phyloP scores from a whole-genome alignment of 345 rosid species.

The Lenwebbia sp. region DNA sequence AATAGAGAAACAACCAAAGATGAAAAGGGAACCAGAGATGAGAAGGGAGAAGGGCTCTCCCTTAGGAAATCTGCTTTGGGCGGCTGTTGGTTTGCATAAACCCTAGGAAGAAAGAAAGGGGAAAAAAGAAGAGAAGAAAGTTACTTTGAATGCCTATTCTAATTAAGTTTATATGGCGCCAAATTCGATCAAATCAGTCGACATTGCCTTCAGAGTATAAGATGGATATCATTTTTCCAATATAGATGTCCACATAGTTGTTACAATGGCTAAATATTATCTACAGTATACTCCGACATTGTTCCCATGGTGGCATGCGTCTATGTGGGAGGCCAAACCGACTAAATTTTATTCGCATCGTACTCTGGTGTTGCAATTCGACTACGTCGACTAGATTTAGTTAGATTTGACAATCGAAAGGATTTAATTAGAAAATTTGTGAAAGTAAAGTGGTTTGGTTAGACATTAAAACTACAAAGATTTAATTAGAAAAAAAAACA shows the following conservation, averaged over 20 bases:
- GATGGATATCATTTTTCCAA: not conserved
- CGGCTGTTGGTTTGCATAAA: no score
- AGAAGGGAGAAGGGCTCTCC: no score
- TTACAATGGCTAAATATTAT: not conserved
- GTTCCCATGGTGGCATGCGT: not conserved
- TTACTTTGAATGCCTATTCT: no score
- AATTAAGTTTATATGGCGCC: no score
- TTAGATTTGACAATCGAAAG: rapidly evolving
- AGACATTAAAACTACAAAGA: not conserved
- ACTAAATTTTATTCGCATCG: not conserved
- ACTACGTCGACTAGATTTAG: not conserved
- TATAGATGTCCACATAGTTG: rapidly evolving
- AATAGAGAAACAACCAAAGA: no score
- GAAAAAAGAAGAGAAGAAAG: no score
- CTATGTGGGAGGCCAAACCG: rapidly evolving
- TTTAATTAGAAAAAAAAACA: not conserved
- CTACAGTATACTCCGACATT: not conserved
- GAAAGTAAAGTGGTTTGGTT: not conserved
- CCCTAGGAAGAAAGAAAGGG: no score
- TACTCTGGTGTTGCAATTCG: no score
- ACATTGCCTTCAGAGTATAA: not conserved
- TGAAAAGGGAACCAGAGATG: no score
- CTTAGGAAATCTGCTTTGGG: no score
- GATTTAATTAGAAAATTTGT: not conserved
- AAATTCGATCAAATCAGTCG: not conserved